Base-by-base conservation (phyloP, 345 rosid species). In the Excoecaria agallocha region DNA sequence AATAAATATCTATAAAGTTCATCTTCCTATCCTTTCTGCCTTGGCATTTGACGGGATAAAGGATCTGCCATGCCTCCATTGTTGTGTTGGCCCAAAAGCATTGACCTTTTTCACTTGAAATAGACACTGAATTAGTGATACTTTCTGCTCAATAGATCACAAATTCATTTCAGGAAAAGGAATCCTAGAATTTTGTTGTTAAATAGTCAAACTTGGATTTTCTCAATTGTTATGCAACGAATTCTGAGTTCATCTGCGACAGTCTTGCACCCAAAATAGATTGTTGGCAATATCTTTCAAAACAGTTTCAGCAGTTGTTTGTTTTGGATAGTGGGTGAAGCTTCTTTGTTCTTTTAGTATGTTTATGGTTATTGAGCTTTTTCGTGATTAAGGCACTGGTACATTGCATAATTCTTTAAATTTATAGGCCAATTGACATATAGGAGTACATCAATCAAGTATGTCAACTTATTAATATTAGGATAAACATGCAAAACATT, bases 71-170 rank as follows among this genome's bases (percentile, higher is more conserved):
- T 35, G 55, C 13, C 35, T 24, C 45, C 13, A 8, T 4, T 68
- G 6, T 7, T 30, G 22, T n/a, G 20, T 51, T 17, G 59, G n/a
- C 24, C 24, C 19, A 6, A 37, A 16, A 54, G 35, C 50, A 22
- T 52, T 55, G 48, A 52, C 49, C 13, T 19, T 38, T n/a, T 69
- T 38, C 35, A 69, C 63, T 69, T 38, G 73, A 50, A 55, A 19
- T n/a, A 1, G 51, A 24, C 25, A 43, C 2, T 70, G 41, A 56
- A 39, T 38, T 5, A 5, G 20, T 30, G 4, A 6, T 56, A 41
- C 20, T 22, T 70, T 19, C 1, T 16, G 70, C 39, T 39, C 38
- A 39, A 22, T 57, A 12, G 15, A 22, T 45, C 54, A 70, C 43
- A 12, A 35, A 7, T n/a, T 20, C 51, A 57, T 22, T 20, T 56